A percentile compares a stretch with the other conserved stretches of the same genome.
Conservation (phyloP, 805 yeast genomes). For the Kuraishia ogatae region DNA sequence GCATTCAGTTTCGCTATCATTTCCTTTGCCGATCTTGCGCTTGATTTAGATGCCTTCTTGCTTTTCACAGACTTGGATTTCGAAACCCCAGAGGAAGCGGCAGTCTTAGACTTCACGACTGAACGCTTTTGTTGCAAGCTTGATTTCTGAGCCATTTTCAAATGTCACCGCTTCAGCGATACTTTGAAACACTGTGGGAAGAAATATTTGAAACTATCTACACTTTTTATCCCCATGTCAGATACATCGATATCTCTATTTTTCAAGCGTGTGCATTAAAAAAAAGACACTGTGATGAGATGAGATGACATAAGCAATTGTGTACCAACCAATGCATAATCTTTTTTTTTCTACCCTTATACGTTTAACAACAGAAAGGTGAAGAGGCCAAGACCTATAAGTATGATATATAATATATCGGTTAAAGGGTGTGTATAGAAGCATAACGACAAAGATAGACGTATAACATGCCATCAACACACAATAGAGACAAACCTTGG, state of each 20-base stretch:
- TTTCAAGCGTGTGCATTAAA: not conserved
- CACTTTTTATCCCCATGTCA: not conserved
- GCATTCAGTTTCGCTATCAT: slow-evolving; percentile 19
- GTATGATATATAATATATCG: no score
- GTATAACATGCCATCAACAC: slow-evolving; percentile 73
- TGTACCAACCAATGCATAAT: slow-evolving; percentile 1
- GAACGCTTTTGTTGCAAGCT: not conserved
- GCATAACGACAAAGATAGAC: not conserved
- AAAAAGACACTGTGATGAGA: not conserved
- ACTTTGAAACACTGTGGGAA: no score
- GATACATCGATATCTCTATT: no score
- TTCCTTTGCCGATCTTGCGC: slow-evolving; percentile 14
- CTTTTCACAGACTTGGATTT: slow-evolving; percentile 2
- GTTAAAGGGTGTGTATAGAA: no score
- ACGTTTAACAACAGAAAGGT: not conserved
- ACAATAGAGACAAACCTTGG: slow-evolving; percentile 96
- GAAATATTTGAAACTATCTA: no score
- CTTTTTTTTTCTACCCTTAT: not conserved
- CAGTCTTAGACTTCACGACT: not conserved
- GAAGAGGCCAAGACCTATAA: no score
- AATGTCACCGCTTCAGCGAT: no score
- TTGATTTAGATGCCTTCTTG: slow-evolving; percentile 13
- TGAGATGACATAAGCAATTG: not conserved
- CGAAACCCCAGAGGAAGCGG: slow-evolving; percentile 2
- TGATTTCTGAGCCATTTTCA: not conserved